Evolutionary conservation across 23 red algal species (phyloP), one percentile per base, ranked within the genome.

Genomic region (Gracilariopsis chorda): DNA sequence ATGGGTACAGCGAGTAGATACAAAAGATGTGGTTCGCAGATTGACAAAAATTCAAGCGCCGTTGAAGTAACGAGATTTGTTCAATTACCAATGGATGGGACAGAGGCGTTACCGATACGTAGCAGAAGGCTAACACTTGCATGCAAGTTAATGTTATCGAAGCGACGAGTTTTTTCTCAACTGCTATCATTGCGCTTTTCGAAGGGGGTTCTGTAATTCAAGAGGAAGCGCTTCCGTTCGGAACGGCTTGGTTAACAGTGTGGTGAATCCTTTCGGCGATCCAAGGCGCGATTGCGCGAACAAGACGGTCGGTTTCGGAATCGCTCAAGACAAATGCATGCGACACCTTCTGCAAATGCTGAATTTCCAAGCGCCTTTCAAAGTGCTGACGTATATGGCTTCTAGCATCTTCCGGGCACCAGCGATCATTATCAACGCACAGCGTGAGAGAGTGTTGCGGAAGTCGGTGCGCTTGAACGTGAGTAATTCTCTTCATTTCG

Each of bases 291-390:
- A 73, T 42, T 9, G 67, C 39, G 12, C 67, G 67, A 80, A 63
- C 85, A 23, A 89, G 68, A 25, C 51, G 36, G 19, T 89, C 69
- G 8, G 85, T 89, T 28, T 89, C 85, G 19, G 12, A n/a, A 35
- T 34, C 34, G 16, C 58, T 59, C 53, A 91, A 42, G 25, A 82
- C 74, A 73, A 91, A 91, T 20, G 88, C 74, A 70, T 91, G 88
- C 2, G 43, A 43, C 25, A 91, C 77, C 28, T 72, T 27, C 25
- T 60, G 74, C 27, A 74, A 53, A 51, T 74, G 35, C 27, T 80
- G 53, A 9, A 82, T 55, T 29, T 80, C 43, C 53, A 91, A 70
- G 44, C 58, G 51, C 4, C n/a, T 20, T 14, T 48, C 67, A 41
- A 91, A 81, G 33, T 43, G 48, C 37, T 91, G 30, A 25, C 43